Base-by-base conservation (phyloP, 495 filamentous ascomycete species). In the Penicillium salamii region DNA sequence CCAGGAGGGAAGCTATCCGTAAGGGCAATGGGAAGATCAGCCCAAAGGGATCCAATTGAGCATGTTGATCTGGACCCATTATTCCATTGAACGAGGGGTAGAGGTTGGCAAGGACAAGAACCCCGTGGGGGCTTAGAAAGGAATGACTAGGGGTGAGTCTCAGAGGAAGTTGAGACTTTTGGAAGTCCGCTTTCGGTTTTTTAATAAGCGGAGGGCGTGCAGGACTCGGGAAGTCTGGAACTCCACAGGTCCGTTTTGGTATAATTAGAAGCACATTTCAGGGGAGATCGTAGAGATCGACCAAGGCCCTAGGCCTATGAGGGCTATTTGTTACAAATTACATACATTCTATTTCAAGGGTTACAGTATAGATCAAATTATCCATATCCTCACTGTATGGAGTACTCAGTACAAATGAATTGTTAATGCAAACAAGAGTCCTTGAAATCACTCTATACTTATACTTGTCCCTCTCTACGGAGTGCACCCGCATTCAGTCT, bases 21-120 rank as follows among this genome's bases (percentile, higher is more conserved):
- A 87, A 90, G 20, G 91, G 91, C 37, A 96, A 78, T n/a, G 91
- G 91, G 41, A 96, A 82, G 44, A 87, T 73, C 54, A 88, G 71
- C 77, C 85, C 90, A 76, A 96, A 89, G 69, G 80, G 75, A 79
- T 96, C 91, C 63, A 93, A 80, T 75, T 84, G 77, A 54, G 85
- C 76, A 76, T 88, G 86, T 62, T 89, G 86, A 65, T 84, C 84
- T 54, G 86, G 84, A 71, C 90, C 87, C 70, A 84, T 65, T 86
- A 89, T 91, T 75, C 74, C 72, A 77, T 74, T 66, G 61, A 69
- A 50, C 35, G 47, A 38, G 52, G 51, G 39, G 44, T 33, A 31
- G 37, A 31, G 42, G 44, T 11, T 21, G 54, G 37, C n/a, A 50
- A 43, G 20, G 54, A 56, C 57, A 47, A 52, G 31, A 42, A 32